Conservation (phyloP, 225 moss, liverwort and hornwort genomes). For the Sphagnum tenellum region DNA sequence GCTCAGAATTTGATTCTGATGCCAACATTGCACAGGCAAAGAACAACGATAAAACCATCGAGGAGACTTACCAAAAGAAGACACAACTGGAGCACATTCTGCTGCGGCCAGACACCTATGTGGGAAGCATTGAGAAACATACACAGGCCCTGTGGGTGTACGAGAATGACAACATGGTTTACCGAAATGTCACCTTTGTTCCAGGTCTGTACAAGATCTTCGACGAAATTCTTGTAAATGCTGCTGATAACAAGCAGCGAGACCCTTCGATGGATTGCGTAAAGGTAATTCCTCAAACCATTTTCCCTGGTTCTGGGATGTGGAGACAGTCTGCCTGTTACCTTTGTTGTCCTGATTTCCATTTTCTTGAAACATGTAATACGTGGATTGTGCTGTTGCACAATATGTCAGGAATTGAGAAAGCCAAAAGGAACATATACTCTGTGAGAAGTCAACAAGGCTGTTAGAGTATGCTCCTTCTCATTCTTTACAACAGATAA, state of each 20-base stretch:
- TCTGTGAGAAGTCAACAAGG: too few species aligned
- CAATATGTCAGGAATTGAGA: too few species aligned
- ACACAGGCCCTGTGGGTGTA: constrained; percentile 82
- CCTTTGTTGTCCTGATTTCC: neutral
- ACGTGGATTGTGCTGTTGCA: too few species aligned
- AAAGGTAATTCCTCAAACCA: constrained; percentile 24
- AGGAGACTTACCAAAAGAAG: constrained; percentile 91
- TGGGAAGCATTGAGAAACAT: constrained; percentile 94
- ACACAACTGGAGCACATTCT: constrained; percentile 96
- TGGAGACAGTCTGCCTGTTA: neutral
- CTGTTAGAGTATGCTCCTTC: too few species aligned
- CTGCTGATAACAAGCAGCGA: constrained; percentile 86
- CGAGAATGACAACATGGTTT: constrained; percentile 75
- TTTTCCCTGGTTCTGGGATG: neutral
- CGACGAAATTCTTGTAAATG: constrained; percentile 95
- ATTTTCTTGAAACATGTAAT: too few species aligned
- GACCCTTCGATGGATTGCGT: constrained; percentile 84
- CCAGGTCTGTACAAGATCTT: constrained; percentile 98
- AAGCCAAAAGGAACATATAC: too few species aligned
- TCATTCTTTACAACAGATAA: too few species aligned
- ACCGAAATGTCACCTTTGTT: constrained; percentile 67
- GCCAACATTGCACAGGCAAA: constrained; percentile 15
- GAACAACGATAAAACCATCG: constrained; percentile 50
- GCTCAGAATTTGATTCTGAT: constrained; percentile 35
- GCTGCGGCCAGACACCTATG: constrained; percentile 88